Base-by-base conservation (phyloP, 306 rosid species). In the Castanea sativa region DNA sequence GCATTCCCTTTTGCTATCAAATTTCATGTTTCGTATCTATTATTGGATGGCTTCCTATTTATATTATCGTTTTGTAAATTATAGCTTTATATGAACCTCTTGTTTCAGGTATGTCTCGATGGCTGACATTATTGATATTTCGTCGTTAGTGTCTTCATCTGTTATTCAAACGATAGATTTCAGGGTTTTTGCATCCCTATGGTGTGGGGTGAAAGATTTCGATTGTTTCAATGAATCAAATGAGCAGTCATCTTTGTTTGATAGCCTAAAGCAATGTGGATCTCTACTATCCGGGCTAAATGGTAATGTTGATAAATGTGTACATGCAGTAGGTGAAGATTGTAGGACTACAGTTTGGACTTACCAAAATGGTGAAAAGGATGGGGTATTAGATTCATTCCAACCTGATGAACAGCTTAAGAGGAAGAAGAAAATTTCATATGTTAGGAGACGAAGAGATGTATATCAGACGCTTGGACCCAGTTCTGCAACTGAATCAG, bases 261-360 rank as follows among this genome's bases (percentile, higher is more conserved):
- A 80, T 52, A 80, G 76, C 76, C 87, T 92, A n/a, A 82, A 88
- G 81, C 93, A 85, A 69, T 89, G 97, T 78, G 93, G 92, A 73
- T 84, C 91, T 61, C 73, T 87, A 76, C 82, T 89, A 43, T 80
- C 90, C 53, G 94, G 96, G 69, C 60, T 83, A 74, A 79, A 69
- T 38, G 90, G 88, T 71, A 88, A 79, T 83, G 69, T 75, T 16
- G 85, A 73, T 56, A 90, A 87, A 45, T 92, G 98, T 85, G 43
- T 87, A 78, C 79, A 94, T 80, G 94, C 93, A 68, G 79, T 94
- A 55, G 67, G 80, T 75, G 93, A 88, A 38, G 97, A 94, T 82
- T 94, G 96, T 80, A 87, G 92, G 85, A 90, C 91, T 78, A 94
- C 97, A 4, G 94, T 94, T 20, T 94, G 97, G 98, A 94, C 94